These are phyloP conservation scores for Stachybotrys chartarum DNA, from an alignment of 2,329 filamentous ascomycete species.

Conservation along the genomic window DNA sequence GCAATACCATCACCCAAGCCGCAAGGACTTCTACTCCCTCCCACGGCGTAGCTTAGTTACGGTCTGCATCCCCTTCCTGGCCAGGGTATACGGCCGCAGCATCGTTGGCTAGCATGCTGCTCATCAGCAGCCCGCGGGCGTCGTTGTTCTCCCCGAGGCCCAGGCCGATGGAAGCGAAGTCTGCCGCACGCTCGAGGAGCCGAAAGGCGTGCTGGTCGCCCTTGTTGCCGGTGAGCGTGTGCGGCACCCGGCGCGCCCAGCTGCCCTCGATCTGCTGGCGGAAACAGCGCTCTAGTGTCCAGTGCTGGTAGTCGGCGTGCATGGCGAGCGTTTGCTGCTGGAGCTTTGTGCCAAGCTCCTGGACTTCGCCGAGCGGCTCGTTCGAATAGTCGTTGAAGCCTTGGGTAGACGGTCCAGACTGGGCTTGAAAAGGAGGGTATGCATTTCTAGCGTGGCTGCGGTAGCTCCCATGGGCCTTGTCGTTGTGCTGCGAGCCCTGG, in stretches of 20 bases:
- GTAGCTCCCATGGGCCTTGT: too few species aligned
- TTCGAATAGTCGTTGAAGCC: background rate
- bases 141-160: background rate
- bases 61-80: too few species aligned
- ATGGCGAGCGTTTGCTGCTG: conserved; percentile 4
- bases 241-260: conserved; percentile 1
- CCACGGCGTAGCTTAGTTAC: too few species aligned
- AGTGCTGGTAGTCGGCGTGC: conserved; percentile 6
- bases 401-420: too few species aligned
- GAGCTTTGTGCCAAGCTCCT: background rate
- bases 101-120: too few species aligned
- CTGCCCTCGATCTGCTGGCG: background rate
- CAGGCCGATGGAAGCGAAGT: background rate
- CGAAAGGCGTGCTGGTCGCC: background rate
- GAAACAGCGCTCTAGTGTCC: conserved; percentile 4
- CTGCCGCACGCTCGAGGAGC: background rate
- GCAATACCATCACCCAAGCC: too few species aligned
- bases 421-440: too few species aligned
- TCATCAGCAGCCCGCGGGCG: background rate
- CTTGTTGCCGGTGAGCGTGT: background rate
- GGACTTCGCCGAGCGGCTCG: background rate
- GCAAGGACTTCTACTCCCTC: too few species aligned
- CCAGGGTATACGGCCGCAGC: too few species aligned
- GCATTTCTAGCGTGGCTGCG: too few species aligned
- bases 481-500: too few species aligned